Evolutionary conservation across 805 yeast genomes (phyloP), one percentile per base, ranked within the genome.

Genomic region (Saturnispora serradocipensis): DNA sequence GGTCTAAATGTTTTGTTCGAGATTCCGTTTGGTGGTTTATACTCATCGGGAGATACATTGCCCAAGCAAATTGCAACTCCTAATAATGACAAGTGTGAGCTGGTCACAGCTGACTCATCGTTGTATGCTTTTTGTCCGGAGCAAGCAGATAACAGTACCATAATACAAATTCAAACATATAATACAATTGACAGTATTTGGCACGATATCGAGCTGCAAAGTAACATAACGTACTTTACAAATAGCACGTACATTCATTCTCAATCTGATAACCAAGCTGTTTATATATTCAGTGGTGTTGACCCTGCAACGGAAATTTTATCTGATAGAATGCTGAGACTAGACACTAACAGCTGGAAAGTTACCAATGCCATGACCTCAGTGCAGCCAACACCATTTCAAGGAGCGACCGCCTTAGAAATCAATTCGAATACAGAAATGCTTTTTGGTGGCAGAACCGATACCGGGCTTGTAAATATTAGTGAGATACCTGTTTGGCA

Each of bases 401-500:
- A 72, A 56, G 81, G 81, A 1, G 78, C 83, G 0, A 63, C 78
- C 0, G 70, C 65, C 34, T 24, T 72, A 16, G 63, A 72, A 53
- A 72, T 80, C 1, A 63, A 70, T 30, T 72, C 78, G 9, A 72
- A 68, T 49, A 68, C 76, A 3, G 77, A 72, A 55, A 63, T 82
- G 35, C 62, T 86, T 3, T 68, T 86, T 42, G 95, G 93, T 0
- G 95, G 95, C 3, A 71, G 71, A 49, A 75, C 86, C 3, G 58
- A 63, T 5, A 59, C 67, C 2, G 88, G 88, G 0, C 85, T 90
- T 88, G 76, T 85, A 35, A 76, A 78, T 55, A 77, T 86, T 82
- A 74, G 75, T 58, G 93, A 86, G 64, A 67, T 84, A 18, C 91
- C 93, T 0, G 65, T 83, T 2, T 85, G 89, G 86, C 81, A 81